A percentile compares a stretch with the other conserved stretches of the same genome.
Conservation (phyloP, 2,329 filamentous ascomycete genomes). For the Alternaria arbusti region DNA sequence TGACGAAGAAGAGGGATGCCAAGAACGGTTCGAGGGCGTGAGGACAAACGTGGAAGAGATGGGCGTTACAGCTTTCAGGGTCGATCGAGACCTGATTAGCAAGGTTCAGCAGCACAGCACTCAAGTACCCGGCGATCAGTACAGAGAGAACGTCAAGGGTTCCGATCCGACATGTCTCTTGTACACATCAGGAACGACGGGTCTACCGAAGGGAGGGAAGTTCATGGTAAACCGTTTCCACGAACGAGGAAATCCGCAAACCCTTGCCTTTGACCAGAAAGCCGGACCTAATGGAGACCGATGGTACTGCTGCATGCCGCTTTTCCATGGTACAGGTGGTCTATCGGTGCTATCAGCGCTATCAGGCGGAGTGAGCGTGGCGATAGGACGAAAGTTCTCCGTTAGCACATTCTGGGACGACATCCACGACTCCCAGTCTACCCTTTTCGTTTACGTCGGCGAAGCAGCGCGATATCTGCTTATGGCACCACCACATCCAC, state of each 20-base stretch:
- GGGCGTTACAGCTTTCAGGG: slow-evolving; percentile 22
- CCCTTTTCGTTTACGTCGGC: slow-evolving; percentile 77
- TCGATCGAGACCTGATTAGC: slow-evolving; percentile 25
- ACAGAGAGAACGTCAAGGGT: slow-evolving; percentile 59
- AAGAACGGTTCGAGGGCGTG: slow-evolving; percentile 26
- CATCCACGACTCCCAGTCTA: slow-evolving; percentile 69
- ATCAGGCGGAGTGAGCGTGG: slow-evolving; percentile 55
- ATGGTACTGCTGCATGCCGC: slow-evolving; percentile 77
- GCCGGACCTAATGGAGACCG: slow-evolving; percentile 57
- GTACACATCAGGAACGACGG: slow-evolving; percentile 78
- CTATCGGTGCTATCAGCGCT: slow-evolving; percentile 61
- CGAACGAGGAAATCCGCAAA: slow-evolving; percentile 44
- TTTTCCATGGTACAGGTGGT: slow-evolving; percentile 77
- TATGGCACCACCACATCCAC: slow-evolving; percentile 66
- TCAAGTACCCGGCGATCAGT: slow-evolving; percentile 58
- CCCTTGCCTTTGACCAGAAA: slow-evolving; percentile 41
- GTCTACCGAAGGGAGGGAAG: slow-evolving; percentile 65
- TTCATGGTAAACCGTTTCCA: slow-evolving; percentile 38
- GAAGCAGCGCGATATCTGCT: slow-evolving; percentile 77
- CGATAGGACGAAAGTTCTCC: slow-evolving; percentile 70
- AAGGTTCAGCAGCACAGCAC: slow-evolving; percentile 25
- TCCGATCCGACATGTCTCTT: slow-evolving; percentile 66
- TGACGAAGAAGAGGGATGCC: slow-evolving; percentile 56
- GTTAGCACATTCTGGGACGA: slow-evolving; percentile 74
- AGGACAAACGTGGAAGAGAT: slow-evolving; percentile 25